Evolutionary conservation across 2,329 filamentous ascomycete genomes (phyloP).

Genomic region (Beauveria caledonica): DNA sequence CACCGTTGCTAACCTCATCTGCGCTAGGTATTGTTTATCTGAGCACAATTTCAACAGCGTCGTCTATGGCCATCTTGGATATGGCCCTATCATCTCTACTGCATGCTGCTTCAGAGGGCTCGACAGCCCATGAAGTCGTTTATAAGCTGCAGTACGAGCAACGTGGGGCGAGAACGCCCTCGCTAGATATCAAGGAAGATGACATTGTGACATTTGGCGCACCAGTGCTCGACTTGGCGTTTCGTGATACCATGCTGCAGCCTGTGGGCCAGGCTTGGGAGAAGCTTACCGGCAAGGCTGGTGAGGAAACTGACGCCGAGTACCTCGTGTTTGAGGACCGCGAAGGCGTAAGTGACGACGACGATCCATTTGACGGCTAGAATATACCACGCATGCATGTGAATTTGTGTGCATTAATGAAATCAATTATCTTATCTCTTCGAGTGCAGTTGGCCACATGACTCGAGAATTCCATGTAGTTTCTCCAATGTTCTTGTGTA

Average conservation of each 20-base stretch:
- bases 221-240: constrained; percentile 56
- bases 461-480: background rate
- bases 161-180: constrained; percentile 20
- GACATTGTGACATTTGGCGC: constrained; percentile 49
- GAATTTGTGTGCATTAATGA: constrained; percentile 11
- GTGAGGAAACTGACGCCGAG: constrained; percentile 32
- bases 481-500: background rate
- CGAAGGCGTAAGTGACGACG: constrained; percentile 51
- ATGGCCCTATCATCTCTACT: constrained; percentile 36
- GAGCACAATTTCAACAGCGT: constrained; percentile 27
- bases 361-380: constrained; percentile 41
- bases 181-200: constrained; percentile 25
- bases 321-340: constrained; percentile 79
- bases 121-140: constrained; percentile 27
- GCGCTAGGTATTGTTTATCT: constrained; percentile 27
- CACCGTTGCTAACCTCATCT: constrained; percentile 24
- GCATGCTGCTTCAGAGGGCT: constrained; percentile 22
- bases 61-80: constrained; percentile 30
- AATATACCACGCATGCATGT: constrained; percentile 9
- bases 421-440: constrained; percentile 14
- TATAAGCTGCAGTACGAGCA: constrained; percentile 52
- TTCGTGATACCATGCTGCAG: constrained; percentile 63
- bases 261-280: constrained; percentile 65
- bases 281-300: constrained; percentile 45
- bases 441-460: background rate